A percentile compares a stretch with the other conserved stretches of the same genome.
phyloP scores from a whole-genome alignment of 306 rosid genomes.

The Comarum palustre region DNA sequence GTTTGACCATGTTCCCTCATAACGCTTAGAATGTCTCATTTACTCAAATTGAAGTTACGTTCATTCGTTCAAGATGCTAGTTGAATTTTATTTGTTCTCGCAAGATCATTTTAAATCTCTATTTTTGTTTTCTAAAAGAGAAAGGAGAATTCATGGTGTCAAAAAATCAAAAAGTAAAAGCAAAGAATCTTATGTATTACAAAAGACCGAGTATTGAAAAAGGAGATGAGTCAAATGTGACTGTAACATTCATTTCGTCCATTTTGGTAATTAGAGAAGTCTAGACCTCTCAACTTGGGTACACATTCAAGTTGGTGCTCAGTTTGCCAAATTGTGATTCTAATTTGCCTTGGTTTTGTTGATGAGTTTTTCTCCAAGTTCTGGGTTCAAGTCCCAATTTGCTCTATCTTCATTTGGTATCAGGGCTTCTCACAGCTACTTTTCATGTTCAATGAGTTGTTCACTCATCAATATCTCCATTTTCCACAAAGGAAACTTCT shows the following conservation, averaged over 20 bases:
- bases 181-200: too few species aligned
- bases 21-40: too few species aligned
- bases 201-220: not conserved
- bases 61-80: too few species aligned
- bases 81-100: too few species aligned
- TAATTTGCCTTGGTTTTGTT: not conserved
- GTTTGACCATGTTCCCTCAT: not conserved
- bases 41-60: too few species aligned
- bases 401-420: not conserved
- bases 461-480: not conserved
- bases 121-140: too few species aligned
- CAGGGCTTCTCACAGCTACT: not conserved
- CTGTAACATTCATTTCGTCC: not conserved
- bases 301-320: not conserved
- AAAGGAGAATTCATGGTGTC: too few species aligned
- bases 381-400: constrained; percentile 3
- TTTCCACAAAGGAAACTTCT: not conserved
- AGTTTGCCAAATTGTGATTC: constrained; percentile 17
- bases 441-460: not conserved
- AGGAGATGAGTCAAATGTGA: not conserved
- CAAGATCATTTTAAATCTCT: too few species aligned
- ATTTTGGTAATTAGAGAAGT: not conserved
- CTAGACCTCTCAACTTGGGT: not conserved
- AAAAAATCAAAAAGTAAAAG: too few species aligned
- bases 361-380: not conserved